phyloP scores from a whole-genome alignment of 257 asterid species.

The Nicotiana undulata region DNA sequence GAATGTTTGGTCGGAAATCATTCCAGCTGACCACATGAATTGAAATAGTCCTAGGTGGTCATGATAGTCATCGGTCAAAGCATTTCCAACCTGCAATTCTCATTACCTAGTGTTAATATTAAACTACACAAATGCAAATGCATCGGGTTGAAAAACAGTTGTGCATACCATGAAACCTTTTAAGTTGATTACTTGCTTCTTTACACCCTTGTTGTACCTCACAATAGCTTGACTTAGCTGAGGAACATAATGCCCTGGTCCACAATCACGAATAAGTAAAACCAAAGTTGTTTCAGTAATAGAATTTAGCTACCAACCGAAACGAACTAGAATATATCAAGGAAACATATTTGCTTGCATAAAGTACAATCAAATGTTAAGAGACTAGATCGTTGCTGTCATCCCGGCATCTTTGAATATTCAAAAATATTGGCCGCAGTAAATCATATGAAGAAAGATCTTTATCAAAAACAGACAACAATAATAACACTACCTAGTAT shows the following conservation, averaged over 20 bases:
- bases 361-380: neutral
- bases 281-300: neutral
- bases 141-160: neutral
- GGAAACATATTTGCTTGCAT: neutral
- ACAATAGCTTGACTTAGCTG: constrained; percentile 88
- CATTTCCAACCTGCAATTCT: constrained; percentile 81
- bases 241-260: constrained; percentile 92
- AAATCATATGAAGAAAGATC: neutral
- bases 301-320: neutral
- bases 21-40: constrained; percentile 81
- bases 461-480: too few relatives aligned
- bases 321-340: neutral
- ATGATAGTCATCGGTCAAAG: constrained; percentile 76
- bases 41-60: constrained; percentile 78
- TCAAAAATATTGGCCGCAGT: neutral
- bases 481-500: too few relatives aligned
- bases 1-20: constrained; percentile 92
- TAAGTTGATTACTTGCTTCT: constrained; percentile 49
- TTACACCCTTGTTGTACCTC: constrained; percentile 44
- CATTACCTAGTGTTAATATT: neutral
- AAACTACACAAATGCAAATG: neutral
- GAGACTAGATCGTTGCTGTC: neutral
- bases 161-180: constrained; percentile 86
- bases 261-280: neutral
- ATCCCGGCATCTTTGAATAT: neutral